Base-by-base conservation (phyloP, 1,284 basidiomycete species). In the Cystobasidiaceae sp. region DNA sequence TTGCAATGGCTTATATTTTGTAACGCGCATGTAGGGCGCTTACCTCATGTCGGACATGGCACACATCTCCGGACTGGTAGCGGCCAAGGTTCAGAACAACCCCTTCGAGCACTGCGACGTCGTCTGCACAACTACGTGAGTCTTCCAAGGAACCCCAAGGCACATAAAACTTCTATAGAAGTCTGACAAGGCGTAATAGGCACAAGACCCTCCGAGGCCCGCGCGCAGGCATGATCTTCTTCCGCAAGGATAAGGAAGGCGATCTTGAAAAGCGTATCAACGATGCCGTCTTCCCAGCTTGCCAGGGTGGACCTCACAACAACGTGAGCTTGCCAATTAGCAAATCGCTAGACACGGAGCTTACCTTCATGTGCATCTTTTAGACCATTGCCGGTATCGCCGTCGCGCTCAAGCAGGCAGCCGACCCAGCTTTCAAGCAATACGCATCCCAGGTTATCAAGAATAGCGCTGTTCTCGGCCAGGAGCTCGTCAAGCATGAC, bases 221-320 rank as follows among this genome's bases (percentile, higher is more conserved):
- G 69, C 89, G 96, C 74, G 96, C 94, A 65, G 96, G 96, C 79
- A 81, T 99, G 72, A 91, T 99, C 82, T 99, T 99, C 85, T 99
- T 96, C 88, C 85, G 89, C 78, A 97, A 90, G 81, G 93, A 97
- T 78, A 85, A 86, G 73, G 85, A 90, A 74, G 68, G 78, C 70
- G 89, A 97, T 75, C 84, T 98, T 60, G 94, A 98, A 84, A 89
- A 89, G 59, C 88, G 92, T 64, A 87, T 99, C 75, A 98, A 98
- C 79, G 90, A 93, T 50, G 93, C 96, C 69, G 96, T 99, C 72
- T 99, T 99, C 87, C 96, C 96, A 65, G 96, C 96, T 48, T 98
- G 94, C 85, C 96, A 98, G 82, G 96, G 96, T 81, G 96, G 96
- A 57, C 96, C 96, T 54, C 96, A 98, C 84, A 98, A 98, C 83